Base-by-base conservation (phyloP, 2,329 filamentous ascomycete genomes). In the Claviceps paspali region DNA sequence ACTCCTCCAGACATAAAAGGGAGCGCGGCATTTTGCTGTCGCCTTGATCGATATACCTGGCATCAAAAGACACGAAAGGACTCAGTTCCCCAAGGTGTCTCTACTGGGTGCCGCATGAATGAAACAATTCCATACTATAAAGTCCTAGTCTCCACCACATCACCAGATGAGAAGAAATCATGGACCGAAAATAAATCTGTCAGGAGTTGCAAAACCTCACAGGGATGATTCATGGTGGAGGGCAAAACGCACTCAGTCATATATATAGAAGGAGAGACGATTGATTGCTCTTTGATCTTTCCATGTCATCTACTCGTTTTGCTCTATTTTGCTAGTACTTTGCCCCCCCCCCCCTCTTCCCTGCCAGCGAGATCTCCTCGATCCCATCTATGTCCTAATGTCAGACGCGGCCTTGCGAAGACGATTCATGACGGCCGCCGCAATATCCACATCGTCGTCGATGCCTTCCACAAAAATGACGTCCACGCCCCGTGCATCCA, bases 391-490 rank as follows among this genome's bases (percentile, higher is more conserved):
- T 50, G 56, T 57, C 53, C 63, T 64, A 53, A 70, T 70, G 41
- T 71, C 67, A 17, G 69, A 73, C 18, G 82, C 82, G 38, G 82
- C 82, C 62, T 88, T 88, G 45, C 82, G 71, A 40, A 88, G 65
- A 46, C 82, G 68, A 51, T 88, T 88, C 80, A 88, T 87, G 46
- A 88, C 77, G 18, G 82, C 91, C 18, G 84, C 83, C 15, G 86
- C 85, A 47, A 91, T 79, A 53, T 91, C 82, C 23, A 81, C 77
- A 41, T 80, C 75, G 41, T 82, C 81, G 42, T 75, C 67, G 40
- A 95, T 82, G 2, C 88, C 88, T 55, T 98, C 91, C 9, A 96
- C 84, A 47, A 87, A 82, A 36, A 98, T 95, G 15, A 81, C 67
- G 52, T 91, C 78, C 4, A 85, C 85, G 22, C 76, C 73, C 43